These are phyloP conservation scores for Tetrapisispora phaffii DNA, from an alignment of 805 yeast species.

Conservation along the genomic window DNA sequence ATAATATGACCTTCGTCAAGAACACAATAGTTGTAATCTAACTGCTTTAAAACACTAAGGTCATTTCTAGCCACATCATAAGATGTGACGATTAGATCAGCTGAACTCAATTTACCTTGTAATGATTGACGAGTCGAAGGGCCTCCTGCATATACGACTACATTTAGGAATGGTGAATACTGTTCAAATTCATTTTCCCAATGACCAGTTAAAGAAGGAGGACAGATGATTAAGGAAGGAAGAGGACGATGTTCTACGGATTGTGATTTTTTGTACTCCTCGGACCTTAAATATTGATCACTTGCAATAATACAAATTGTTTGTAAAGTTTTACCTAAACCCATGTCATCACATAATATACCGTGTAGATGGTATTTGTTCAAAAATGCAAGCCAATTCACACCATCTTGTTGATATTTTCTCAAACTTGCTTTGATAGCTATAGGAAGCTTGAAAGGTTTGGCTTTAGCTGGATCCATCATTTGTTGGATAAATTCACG, in stretches of 20 bases:
- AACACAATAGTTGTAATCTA: conserved; percentile 86
- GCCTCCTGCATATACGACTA: conserved; percentile 86
- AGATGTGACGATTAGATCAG: conserved; percentile 88
- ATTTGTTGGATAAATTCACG: conserved; percentile 91
- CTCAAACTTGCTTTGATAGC: conserved; percentile 86
- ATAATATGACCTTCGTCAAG: conserved; percentile 97
- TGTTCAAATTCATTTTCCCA: conserved; percentile 94
- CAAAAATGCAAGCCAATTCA: conserved; percentile 92
- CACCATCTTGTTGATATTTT: conserved; percentile 96
- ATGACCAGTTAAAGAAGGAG: conserved; percentile 96
- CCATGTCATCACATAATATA: conserved; percentile 98
- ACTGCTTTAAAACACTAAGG: conserved; percentile 46
- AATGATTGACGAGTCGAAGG: conserved; percentile 60
- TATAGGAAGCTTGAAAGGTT: conserved; percentile 82
- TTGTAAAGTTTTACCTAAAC: conserved; percentile 92
- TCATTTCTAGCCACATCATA: conserved; percentile 96
- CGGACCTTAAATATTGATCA: conserved; percentile 80
- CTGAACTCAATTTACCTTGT: conserved; percentile 40
- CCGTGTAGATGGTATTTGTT: conserved; percentile 95
- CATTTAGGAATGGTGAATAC: conserved; percentile 78
- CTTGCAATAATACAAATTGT: conserved; percentile 95
- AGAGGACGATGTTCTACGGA: conserved; percentile 60
- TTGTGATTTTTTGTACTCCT: conserved; percentile 49
- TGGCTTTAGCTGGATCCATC: conserved; percentile 92
- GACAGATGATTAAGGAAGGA: conserved; percentile 85